These are phyloP conservation scores for Cetradonia linearis DNA, from an alignment of 495 filamentous ascomycete genomes.

Conservation along the genomic window DNA sequence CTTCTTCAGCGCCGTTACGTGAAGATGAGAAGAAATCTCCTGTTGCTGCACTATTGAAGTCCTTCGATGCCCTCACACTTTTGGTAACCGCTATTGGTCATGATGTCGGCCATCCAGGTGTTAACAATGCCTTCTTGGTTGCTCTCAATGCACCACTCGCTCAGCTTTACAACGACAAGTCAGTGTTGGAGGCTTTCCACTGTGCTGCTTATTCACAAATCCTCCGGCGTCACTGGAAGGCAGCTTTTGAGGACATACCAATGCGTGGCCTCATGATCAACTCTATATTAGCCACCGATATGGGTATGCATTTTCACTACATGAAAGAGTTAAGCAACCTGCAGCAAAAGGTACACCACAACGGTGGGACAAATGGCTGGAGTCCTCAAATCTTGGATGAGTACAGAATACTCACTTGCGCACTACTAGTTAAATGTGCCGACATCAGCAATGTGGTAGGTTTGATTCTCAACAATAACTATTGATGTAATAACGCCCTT, in stretches of 20 bases:
- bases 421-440: constrained; percentile 90
- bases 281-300: constrained; percentile 91
- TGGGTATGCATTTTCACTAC: constrained; percentile 93
- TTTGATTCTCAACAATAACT: constrained; percentile 16
- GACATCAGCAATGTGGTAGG: constrained; percentile 96
- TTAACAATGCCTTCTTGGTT: constrained; percentile 94
- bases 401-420: constrained; percentile 68
- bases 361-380: constrained; percentile 56
- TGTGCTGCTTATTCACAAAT: constrained; percentile 97
- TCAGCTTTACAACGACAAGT: constrained; percentile 96
- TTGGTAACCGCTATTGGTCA: constrained; percentile 93
- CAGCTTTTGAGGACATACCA: constrained; percentile 58
- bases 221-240: constrained; percentile 83
- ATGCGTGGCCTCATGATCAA: constrained; percentile 89
- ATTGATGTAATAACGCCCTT: constrained; percentile 25
- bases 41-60: constrained; percentile 59
- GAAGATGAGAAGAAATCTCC: constrained; percentile 40
- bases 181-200: constrained; percentile 94
- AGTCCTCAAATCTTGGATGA: constrained; percentile 58
- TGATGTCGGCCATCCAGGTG: constrained; percentile 93
- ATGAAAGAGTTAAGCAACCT: constrained; percentile 73
- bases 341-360: constrained; percentile 62
- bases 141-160: constrained; percentile 88
- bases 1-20: constrained; percentile 22
- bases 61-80: constrained; percentile 80